These are phyloP conservation scores for Citrus inodora DNA, from an alignment of 345 rosid genomes.

Conservation along the genomic window DNA sequence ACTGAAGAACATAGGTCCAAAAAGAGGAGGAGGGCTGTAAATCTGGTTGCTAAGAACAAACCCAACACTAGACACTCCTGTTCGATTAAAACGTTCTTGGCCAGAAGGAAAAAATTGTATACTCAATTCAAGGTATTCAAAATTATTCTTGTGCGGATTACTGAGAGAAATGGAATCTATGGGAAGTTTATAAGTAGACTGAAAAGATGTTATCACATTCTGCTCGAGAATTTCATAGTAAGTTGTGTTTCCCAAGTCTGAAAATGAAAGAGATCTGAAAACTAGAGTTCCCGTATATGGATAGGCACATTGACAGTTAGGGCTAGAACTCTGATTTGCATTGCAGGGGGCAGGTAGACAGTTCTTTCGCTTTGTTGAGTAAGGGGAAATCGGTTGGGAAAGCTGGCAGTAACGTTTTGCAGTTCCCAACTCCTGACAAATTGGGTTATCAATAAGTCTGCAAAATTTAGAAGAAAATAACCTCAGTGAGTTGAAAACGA, in stretches of 20 bases:
- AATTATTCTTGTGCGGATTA: conserved; percentile 46
- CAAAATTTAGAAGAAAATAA: conserved; percentile 12
- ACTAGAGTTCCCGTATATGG: conserved; percentile 59
- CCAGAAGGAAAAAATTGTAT: conserved; percentile 55
- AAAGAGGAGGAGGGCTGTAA: conserved; percentile 3
- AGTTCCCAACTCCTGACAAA: conserved; percentile 45
- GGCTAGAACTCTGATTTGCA: conserved; percentile 42
- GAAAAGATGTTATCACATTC: conserved; percentile 23
- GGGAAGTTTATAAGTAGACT: conserved; percentile 33
- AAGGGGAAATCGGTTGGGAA: conserved; percentile 22
- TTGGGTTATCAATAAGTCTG: conserved; percentile 70
- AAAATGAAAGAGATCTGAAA: conserved; percentile 70
- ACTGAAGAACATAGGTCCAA: conserved; percentile 59
- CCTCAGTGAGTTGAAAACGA: background rate
- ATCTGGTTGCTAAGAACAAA: conserved; percentile 52
- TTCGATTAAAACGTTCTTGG: conserved; percentile 42
- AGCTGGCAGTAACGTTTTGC: conserved; percentile 37
- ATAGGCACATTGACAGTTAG: conserved; percentile 57
- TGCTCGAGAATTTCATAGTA: conserved; percentile 34
- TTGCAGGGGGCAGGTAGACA: conserved; percentile 43
- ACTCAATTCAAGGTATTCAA: conserved; percentile 38
- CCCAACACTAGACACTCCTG: conserved; percentile 37
- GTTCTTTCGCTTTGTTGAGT: conserved; percentile 37
- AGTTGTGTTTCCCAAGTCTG: conserved; percentile 40
- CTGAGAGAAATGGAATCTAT: conserved; percentile 61